Evolutionary conservation across 1,139 yeast genomes (phyloP), one percentile per base, ranked within the genome.

Genomic region (Taphrina flavorubra): DNA sequence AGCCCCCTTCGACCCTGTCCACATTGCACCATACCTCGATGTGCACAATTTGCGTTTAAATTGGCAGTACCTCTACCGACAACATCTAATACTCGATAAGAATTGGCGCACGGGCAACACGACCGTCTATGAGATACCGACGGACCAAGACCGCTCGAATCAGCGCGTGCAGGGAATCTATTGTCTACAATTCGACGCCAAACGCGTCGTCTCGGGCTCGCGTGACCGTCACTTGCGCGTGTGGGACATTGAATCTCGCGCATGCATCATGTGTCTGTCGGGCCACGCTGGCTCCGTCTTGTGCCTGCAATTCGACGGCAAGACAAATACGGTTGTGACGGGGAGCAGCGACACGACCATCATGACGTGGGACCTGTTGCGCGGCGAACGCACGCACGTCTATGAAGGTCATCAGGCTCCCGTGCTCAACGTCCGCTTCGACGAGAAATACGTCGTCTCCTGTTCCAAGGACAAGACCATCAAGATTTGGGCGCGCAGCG

Each of bases 381-480:
- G 83, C 6, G 84, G 87, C 0, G 80, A 81, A 51, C 85, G 90
- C 72, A 80, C 89, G 1, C 81, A 89, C 1, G 88, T 94, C 1
- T 77, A 89, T 49, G 87, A 87, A 74, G 94, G 92, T 6, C 89
- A 89, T 47, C 62, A 68, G 13, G 72, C 68, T 18, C 66, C 68
- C 47, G 72, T 70, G 6, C 62, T 70, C 37, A 62, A 62, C 20
- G 60, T 70, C 39, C 57, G 68, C 16, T 65, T 70, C 44, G 62
- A 66, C 18, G 68, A 47, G 31, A 42, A 47, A 18, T 56, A 70
- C 40, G 70, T 70, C 31, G 65, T 70, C 16, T 69, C 72, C 13
- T 70, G 70, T 47, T 70, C 72, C 3, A 70, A 67, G 34, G 72
- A 70, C 64, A 56, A 57, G 53, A 70, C 72, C 14, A 66, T 70